Percentiles rank a stretch among this genome's conserved stretches.
Conservation (phyloP, 2,329 filamentous ascomycete species). For the Endoconidiophora laricicola region DNA sequence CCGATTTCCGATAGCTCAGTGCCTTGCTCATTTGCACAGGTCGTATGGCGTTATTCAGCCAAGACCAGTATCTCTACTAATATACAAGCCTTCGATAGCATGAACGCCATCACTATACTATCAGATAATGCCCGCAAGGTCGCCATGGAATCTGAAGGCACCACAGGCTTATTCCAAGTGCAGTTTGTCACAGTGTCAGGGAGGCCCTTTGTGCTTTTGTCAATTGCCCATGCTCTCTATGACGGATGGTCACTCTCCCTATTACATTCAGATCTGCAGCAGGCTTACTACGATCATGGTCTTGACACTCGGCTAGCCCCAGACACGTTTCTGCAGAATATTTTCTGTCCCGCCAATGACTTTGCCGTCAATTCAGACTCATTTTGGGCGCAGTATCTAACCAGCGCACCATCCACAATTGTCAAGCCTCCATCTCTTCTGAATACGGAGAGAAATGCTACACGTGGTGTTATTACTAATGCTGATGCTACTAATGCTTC, state of each 20-base stretch:
- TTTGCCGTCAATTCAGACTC: conserved; percentile 13
- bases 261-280: conserved; percentile 52
- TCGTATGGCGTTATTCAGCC: conserved; percentile 21
- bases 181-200: conserved; percentile 22
- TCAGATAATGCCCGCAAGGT: conserved; percentile 22
- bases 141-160: conserved; percentile 24
- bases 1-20: conserved; percentile 45
- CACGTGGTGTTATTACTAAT: too few species aligned
- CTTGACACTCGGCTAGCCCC: conserved; percentile 29
- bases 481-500: not conserved
- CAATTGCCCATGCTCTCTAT: conserved; percentile 74
- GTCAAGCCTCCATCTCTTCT: not conserved
- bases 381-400: conserved; percentile 60
- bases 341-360: not conserved
- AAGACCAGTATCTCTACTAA: too few species aligned
- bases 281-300: conserved; percentile 37
- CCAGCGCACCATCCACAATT: conserved; percentile 2
- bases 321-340: conserved; percentile 10
- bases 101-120: conserved; percentile 14
- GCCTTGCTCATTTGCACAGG: conserved; percentile 32
- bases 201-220: conserved; percentile 38
- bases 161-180: conserved; percentile 31
- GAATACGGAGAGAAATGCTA: too few species aligned
- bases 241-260: conserved; percentile 72
- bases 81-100: not conserved